Base-by-base conservation (phyloP, 2,329 filamentous ascomycete species). In the Talaromyces sp. region DNA sequence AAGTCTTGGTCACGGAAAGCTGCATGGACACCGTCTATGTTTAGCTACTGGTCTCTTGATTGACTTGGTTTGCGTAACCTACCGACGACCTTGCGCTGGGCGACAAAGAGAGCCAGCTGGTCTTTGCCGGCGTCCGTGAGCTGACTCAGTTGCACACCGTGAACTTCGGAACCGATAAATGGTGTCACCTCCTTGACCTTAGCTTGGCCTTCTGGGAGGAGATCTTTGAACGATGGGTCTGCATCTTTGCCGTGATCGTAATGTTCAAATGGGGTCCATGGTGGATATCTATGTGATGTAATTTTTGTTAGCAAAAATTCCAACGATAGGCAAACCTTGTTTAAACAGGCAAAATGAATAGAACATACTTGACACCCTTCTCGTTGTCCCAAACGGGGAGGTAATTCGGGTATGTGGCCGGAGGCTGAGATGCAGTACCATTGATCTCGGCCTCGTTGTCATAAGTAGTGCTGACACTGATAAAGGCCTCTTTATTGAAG, bases 1-100 rank as follows among this genome's bases (percentile, higher is more conserved):
- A 88, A 86, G 72, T 92, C 88, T 70, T 92, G 90, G 68, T 86
- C 81, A 26, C 89, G 85, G 81, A 93, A 92, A 32, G 87, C 83
- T 79, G 59, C 19, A 29, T 24, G 12, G 26, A 21, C 5, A 11
- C 21, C 5, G 31, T 51, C 2, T 26, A 11, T 53, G 21, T 9
- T 58, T 35, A 58, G 41, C 43, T 27, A 29, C 31, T 21, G 24
- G 3, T 17, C 19, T 32, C 1, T 31, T 10, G 6, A 24, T 11
- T 24, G n/a, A 17, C 3, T 11, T n/a, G 26, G 43, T 3, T 24
- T 54, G 56, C 52, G 48, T 54, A 51, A 55, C 56, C 12, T 75
- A 80, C 77, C 85, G 17, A 91, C 88, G 6, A 92, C 88, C 70
- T 91, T 92, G 69, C 74, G 66, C 64, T 77, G 72, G 21, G 76